Percentiles rank a stretch among this genome's conserved stretches.
Evolutionary conservation across 768 basidiomycete species (phyloP).

Genomic region (Leccinum boreale): DNA sequence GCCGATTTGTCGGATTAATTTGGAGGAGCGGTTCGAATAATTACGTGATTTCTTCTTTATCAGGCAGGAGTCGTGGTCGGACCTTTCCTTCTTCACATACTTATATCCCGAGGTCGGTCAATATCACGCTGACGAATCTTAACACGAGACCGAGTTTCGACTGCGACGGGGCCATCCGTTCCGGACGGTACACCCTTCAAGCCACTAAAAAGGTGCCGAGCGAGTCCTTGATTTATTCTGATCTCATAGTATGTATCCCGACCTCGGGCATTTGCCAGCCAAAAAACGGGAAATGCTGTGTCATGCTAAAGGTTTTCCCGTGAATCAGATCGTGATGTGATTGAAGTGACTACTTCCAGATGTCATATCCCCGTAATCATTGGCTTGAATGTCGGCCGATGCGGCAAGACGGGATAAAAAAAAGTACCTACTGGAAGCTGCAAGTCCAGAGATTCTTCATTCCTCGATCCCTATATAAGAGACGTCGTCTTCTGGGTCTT

Average conservation of each 20-base stretch:
- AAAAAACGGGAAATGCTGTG: neutral
- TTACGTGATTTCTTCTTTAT: neutral
- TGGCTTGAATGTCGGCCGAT: neutral
- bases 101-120: neutral
- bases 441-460: neutral
- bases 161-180: too few species aligned
- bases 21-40: neutral
- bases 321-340: neutral
- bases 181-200: too few species aligned
- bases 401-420: neutral
- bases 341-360: neutral
- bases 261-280: neutral
- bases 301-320: neutral
- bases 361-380: neutral
- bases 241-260: neutral
- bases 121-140: neutral
- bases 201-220: too few species aligned
- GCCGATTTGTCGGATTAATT: neutral
- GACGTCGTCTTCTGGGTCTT: neutral
- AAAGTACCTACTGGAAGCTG: neutral
- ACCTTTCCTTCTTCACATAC: neutral
- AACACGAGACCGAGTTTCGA: too few species aligned
- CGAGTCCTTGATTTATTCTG: too few species aligned
- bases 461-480: neutral
- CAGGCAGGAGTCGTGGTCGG: neutral